Percentiles rank a stretch among this genome's conserved stretches.
Evolutionary conservation across 345 rosid species (phyloP).

Genomic region (Citropsis articulata): DNA sequence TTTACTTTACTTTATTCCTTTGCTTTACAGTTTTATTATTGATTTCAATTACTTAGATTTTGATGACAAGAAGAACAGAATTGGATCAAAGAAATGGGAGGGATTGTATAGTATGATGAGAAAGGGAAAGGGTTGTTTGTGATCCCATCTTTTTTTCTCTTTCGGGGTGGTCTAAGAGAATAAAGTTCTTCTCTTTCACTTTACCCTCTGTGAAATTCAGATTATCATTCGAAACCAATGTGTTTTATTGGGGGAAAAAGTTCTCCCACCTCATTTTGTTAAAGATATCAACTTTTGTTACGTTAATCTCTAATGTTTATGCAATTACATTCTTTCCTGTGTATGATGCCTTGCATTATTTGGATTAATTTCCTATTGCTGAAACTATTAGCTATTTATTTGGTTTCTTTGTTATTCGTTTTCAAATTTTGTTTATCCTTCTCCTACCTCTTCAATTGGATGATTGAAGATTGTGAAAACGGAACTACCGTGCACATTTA

Average conservation of each 20-base stretch:
- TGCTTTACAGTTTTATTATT: conserved; percentile 24
- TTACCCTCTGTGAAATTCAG: conserved; percentile 33
- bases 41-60: conserved; percentile 16
- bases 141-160: conserved; percentile 22
- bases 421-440: neutral
- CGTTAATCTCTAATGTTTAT: neutral
- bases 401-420: neutral
- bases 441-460: neutral
- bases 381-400: conserved; percentile 1
- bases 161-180: conserved; percentile 34
- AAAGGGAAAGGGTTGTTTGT: conserved; percentile 22
- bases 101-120: conserved; percentile 46
- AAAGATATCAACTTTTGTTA: neutral
- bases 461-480: neutral
- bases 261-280: conserved; percentile 19
- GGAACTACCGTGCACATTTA: neutral
- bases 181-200: conserved; percentile 37
- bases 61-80: conserved; percentile 23
- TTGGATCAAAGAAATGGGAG: conserved; percentile 26
- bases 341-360: conserved; percentile 5
- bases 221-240: conserved; percentile 11
- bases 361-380: neutral
- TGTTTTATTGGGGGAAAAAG: conserved; percentile 27
- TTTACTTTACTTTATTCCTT: conserved; percentile 33
- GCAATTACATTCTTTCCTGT: conserved; percentile 1